A percentile compares a stretch with the other conserved stretches of the same genome.
phyloP scores from a whole-genome alignment of 129 eudicot genomes.

The Flaveria bidentis region DNA sequence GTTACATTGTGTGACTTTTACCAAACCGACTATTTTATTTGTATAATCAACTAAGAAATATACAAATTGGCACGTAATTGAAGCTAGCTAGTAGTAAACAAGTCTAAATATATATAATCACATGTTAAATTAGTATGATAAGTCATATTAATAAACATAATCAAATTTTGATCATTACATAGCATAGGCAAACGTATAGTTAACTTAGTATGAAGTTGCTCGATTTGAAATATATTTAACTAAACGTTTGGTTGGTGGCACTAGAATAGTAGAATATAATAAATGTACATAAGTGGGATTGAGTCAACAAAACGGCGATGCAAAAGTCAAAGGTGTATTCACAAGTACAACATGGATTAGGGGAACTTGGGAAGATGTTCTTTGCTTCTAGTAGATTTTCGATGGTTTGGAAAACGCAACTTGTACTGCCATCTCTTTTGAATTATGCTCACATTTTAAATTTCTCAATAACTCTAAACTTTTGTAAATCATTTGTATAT shows the following conservation, averaged over 20 bases:
- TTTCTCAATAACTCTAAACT: no score
- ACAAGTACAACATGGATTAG: background rate
- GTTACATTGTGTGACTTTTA: no score
- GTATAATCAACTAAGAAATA: no score
- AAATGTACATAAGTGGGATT: slow-evolving; percentile 7
- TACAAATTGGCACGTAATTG: no score
- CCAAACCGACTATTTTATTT: no score
- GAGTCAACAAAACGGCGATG: slow-evolving; percentile 21
- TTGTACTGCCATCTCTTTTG: background rate
- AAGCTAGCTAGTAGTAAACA: no score
- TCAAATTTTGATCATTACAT: background rate
- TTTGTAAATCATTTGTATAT: background rate
- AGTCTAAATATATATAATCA: no score
- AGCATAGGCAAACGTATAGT: background rate
- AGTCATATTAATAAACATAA: no score
- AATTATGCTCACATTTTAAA: background rate
- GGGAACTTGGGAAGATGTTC: background rate
- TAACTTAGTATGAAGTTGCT: background rate
- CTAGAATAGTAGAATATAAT: background rate
- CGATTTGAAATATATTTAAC: background rate
- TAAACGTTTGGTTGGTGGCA: background rate
- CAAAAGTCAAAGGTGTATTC: slow-evolving; percentile 21
- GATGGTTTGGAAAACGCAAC: background rate
- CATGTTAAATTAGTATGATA: no score
- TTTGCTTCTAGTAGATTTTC: background rate